Conservation (phyloP, 2,329 filamentous ascomycete species). For the Ophiocordyceps robertsii region DNA sequence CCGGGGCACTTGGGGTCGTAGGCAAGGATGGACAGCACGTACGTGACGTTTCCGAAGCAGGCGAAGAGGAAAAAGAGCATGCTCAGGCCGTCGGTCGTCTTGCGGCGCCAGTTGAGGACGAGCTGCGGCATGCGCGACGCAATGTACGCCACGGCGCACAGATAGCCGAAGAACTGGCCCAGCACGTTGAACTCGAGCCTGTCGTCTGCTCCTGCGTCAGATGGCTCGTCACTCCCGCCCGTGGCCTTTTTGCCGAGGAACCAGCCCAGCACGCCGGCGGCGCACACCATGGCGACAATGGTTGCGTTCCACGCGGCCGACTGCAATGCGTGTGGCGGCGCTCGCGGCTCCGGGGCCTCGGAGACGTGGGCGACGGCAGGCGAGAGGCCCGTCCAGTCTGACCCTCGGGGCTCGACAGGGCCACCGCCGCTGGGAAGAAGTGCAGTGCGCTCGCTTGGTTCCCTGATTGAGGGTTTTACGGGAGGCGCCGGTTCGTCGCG, state of each 20-base stretch:
- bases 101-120: slow-evolving; percentile 80
- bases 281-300: slow-evolving; percentile 68
- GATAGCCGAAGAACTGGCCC: slow-evolving; percentile 87
- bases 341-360: slow-evolving; percentile 25
- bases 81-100: slow-evolving; percentile 85
- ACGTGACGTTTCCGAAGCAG: slow-evolving; percentile 88
- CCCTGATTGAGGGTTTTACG: slow-evolving; percentile 23
- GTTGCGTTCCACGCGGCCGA: slow-evolving; percentile 58
- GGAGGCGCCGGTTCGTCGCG: slow-evolving; percentile 35
- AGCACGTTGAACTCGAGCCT: slow-evolving; percentile 55
- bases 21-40: slow-evolving; percentile 81
- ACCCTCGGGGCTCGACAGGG: slow-evolving; percentile 34
- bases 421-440: slow-evolving; percentile 32
- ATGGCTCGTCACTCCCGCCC: slow-evolving; percentile 23
- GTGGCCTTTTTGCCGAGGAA: slow-evolving; percentile 41
- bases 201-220: slow-evolving; percentile 27
- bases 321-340: slow-evolving; percentile 39
- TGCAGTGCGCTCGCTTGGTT: slow-evolving; percentile 37
- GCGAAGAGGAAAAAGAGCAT: slow-evolving; percentile 95
- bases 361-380: slow-evolving; percentile 68
- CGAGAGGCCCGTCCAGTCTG: slow-evolving; percentile 53
- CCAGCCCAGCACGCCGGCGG: slow-evolving; percentile 77
- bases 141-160: slow-evolving; percentile 82
- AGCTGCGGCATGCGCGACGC: slow-evolving; percentile 83
- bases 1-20: slow-evolving; percentile 61